Evolutionary conservation across 164 flowering plant species (phyloP).

Genomic region (Akebia trifoliata): DNA sequence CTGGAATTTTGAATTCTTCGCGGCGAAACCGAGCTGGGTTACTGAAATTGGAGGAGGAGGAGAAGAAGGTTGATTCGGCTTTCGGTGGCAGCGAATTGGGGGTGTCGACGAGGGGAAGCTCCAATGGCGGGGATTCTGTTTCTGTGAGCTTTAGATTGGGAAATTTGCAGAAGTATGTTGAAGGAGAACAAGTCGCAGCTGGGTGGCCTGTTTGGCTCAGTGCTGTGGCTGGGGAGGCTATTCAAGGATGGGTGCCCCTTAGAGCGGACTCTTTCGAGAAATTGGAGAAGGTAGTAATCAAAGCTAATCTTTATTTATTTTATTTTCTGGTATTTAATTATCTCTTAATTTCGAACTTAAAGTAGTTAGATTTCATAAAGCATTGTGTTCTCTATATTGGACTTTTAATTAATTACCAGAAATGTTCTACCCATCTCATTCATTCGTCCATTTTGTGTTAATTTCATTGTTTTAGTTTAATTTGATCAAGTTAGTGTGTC

Average conservation of each 20-base stretch:
- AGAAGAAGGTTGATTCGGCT: not conserved
- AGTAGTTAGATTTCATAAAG: no score
- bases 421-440: no score
- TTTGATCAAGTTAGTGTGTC: no score
- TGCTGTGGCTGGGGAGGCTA: constrained; percentile 69
- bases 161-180: constrained; percentile 40
- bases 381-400: no score
- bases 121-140: constrained; percentile 24
- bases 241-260: constrained; percentile 81
- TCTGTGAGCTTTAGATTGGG: constrained; percentile 42
- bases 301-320: not conserved
- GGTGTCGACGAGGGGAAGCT: constrained; percentile 29
- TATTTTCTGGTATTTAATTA: no score
- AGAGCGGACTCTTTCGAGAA: constrained; percentile 67
- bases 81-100: constrained; percentile 12
- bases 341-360: no score
- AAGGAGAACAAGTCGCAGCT: constrained; percentile 68
- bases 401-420: no score
- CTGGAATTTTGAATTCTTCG: constrained; percentile 20
- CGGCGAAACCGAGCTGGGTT: constrained; percentile 13
- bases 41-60: constrained; percentile 15
- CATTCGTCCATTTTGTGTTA: no score
- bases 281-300: constrained; percentile 63
- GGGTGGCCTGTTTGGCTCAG: constrained; percentile 95
- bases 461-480: no score